phyloP scores from a whole-genome alignment of 352 stramenopile species.

The Ophiocytium majus region DNA sequence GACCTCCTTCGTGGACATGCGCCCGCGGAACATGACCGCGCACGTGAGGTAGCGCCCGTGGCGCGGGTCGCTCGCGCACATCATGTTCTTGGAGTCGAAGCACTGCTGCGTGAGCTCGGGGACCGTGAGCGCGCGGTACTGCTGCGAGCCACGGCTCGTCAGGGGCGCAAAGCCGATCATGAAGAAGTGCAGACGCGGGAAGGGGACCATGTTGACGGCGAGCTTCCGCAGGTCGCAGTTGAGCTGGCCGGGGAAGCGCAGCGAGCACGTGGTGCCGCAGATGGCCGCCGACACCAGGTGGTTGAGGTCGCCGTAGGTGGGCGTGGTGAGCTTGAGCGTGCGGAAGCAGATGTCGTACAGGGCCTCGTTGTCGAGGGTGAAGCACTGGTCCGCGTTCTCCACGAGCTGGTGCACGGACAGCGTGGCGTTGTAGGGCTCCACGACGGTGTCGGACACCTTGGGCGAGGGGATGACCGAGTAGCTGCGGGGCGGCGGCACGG shows the following conservation, averaged over 20 bases:
- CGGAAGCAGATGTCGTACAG: conserved; percentile 99
- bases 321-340: conserved; percentile 97
- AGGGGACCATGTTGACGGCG: conserved; percentile 97
- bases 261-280: conserved; percentile 95
- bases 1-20: conserved; percentile 98
- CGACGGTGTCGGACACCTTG: conserved; percentile 95
- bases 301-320: conserved; percentile 98
- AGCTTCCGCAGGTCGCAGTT: conserved; percentile 98
- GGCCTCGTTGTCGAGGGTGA: conserved; percentile 99
- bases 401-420: conserved; percentile 98
- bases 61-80: conserved; percentile 97
- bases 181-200: conserved; percentile 99
- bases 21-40: conserved; percentile 98
- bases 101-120: conserved; percentile 96
- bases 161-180: conserved; percentile 98
- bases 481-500: too few species aligned
- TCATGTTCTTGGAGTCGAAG: conserved; percentile 99
- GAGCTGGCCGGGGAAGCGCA: conserved; percentile 96
- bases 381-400: conserved; percentile 99
- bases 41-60: conserved; percentile 98
- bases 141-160: conserved; percentile 88
- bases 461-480: conserved; percentile 98
- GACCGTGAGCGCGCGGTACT: conserved; percentile 95
- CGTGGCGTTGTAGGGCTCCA: conserved; percentile 99
- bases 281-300: conserved; percentile 97